These are phyloP conservation scores for Penicillium bovifimosum DNA, from an alignment of 495 filamentous ascomycete species.

Conservation along the genomic window DNA sequence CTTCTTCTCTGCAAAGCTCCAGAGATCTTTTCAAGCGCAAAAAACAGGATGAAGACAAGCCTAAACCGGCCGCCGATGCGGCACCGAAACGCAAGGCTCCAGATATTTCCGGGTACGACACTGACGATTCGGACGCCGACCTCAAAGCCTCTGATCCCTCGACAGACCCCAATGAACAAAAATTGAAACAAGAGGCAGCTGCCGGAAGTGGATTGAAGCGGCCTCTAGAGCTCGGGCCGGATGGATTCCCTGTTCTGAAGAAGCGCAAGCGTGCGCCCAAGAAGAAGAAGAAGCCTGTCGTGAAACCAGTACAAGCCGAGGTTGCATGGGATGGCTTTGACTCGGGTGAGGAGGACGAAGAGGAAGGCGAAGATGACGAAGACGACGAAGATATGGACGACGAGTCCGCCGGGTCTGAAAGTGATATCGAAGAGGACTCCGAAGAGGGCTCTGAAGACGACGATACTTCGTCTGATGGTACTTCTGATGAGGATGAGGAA, in stretches of 20 bases:
- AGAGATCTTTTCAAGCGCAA: slow-evolving; percentile 62
- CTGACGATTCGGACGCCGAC: slow-evolving; percentile 35
- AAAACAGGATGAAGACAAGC: slow-evolving; percentile 18
- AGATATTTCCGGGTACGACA: slow-evolving; percentile 31
- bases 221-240: slow-evolving; percentile 70
- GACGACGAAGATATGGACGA: slow-evolving; percentile 13
- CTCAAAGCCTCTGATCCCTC: slow-evolving; percentile 18
- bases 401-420: slow-evolving; percentile 10
- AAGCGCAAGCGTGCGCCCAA: slow-evolving; percentile 48
- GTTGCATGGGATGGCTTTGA: slow-evolving; percentile 58
- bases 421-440: slow-evolving; percentile 19
- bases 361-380: slow-evolving; percentile 13
- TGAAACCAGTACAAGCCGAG: slow-evolving; percentile 35
- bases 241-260: slow-evolving; percentile 73
- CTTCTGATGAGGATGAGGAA: slow-evolving; percentile 21
- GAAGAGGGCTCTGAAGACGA: slow-evolving; percentile 18
- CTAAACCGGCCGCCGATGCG: background rate
- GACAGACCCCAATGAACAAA: slow-evolving; percentile 12
- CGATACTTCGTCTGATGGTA: slow-evolving; percentile 19
- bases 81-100: slow-evolving; percentile 11
- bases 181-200: slow-evolving; percentile 16
- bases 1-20: slow-evolving; percentile 68
- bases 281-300: slow-evolving; percentile 30
- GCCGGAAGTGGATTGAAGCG: slow-evolving; percentile 82
- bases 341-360: slow-evolving; percentile 36